Percentiles rank a stretch among this genome's conserved stretches.
Evolutionary conservation across 805 yeast genomes (phyloP).

Genomic region (Kluyveromyces dobzhanskii): DNA sequence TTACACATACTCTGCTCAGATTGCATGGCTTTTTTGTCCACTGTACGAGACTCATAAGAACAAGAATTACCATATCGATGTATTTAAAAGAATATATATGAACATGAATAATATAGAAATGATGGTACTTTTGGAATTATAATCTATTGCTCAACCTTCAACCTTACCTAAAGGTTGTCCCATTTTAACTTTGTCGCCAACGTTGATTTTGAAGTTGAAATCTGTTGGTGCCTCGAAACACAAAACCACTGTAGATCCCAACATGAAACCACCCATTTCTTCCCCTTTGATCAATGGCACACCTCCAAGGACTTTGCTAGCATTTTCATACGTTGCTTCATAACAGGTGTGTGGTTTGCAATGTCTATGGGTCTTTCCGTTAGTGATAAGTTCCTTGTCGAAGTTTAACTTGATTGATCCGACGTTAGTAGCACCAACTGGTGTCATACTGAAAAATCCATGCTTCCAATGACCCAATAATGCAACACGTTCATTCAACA

Average conservation of each 20-base stretch:
- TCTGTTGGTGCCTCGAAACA: constrained; percentile 90
- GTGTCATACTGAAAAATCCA: constrained; percentile 97
- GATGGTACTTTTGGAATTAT: neutral
- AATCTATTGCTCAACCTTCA: constrained; percentile 10
- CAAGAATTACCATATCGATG: neutral
- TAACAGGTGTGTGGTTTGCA: constrained; percentile 73
- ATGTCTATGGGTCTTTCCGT: constrained; percentile 42
- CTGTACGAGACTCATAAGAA: too few relatives aligned
- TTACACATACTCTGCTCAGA: too few relatives aligned
- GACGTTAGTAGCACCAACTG: constrained; percentile 98
- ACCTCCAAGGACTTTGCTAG: constrained; percentile 72
- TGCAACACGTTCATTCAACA: constrained; percentile 91
- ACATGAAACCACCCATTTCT: constrained; percentile 94
- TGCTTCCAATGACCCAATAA: constrained; percentile 91
- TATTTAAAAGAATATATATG: neutral
- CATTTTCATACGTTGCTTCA: constrained; percentile 85
- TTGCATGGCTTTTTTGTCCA: too few relatives aligned
- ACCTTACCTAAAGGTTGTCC: constrained; percentile 68
- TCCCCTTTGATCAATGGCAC: constrained; percentile 84
- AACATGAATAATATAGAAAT: neutral
- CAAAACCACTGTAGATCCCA: constrained; percentile 94
- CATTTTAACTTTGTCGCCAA: constrained; percentile 75
- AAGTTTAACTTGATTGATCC: constrained; percentile 90
- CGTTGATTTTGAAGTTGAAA: constrained; percentile 59
- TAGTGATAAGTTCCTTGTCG: constrained; percentile 84